Percentiles rank a stretch among this genome's conserved stretches.
These are phyloP conservation scores for Globisporangium lucens DNA, from an alignment of 352 stramenopile species.

Conservation along the genomic window DNA sequence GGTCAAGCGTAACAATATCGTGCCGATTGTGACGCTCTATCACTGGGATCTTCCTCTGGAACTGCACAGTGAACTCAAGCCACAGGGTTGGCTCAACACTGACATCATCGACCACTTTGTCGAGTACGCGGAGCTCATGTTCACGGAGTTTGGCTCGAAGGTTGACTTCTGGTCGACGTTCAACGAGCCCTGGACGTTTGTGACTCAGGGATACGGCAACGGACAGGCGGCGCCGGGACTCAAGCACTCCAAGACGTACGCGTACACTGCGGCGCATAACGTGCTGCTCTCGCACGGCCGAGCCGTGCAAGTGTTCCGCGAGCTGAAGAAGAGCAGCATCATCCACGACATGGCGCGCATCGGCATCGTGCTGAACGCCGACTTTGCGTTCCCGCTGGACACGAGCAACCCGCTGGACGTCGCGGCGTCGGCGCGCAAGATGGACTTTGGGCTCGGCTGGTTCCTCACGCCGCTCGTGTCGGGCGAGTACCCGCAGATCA, in stretches of 20 bases:
- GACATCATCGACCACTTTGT: conserved; percentile 87
- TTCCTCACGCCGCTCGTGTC: conserved; percentile 87
- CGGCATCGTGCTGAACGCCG: conserved; percentile 89
- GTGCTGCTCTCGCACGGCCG: conserved; percentile 86
- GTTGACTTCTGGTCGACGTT: conserved; percentile 94
- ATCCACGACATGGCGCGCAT: conserved; percentile 68
- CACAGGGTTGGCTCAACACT: conserved; percentile 67
- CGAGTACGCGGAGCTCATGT: conserved; percentile 86
- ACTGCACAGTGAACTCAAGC: conserved; percentile 75
- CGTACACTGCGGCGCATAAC: conserved; percentile 76
- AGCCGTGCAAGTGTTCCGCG: conserved; percentile 80
- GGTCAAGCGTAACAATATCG: conserved; percentile 71
- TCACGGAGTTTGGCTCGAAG: conserved; percentile 88
- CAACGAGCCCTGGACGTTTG: conserved; percentile 90
- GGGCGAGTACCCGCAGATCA: conserved; percentile 90
- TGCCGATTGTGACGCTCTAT: conserved; percentile 94
- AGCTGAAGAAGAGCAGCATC: conserved; percentile 23
- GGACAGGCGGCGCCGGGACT: conserved; percentile 43
- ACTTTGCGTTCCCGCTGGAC: conserved; percentile 81
- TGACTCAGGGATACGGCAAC: conserved; percentile 41
- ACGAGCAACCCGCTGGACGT: conserved; percentile 38
- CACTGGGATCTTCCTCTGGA: conserved; percentile 94
- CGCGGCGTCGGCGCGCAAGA: conserved; percentile 68
- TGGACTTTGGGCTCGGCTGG: conserved; percentile 91
- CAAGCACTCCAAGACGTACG: conserved; percentile 29